Evolutionary conservation across 139 green algal species (phyloP), one percentile per base, ranked within the genome.

Genomic region (Spirogloea muscicola): DNA sequence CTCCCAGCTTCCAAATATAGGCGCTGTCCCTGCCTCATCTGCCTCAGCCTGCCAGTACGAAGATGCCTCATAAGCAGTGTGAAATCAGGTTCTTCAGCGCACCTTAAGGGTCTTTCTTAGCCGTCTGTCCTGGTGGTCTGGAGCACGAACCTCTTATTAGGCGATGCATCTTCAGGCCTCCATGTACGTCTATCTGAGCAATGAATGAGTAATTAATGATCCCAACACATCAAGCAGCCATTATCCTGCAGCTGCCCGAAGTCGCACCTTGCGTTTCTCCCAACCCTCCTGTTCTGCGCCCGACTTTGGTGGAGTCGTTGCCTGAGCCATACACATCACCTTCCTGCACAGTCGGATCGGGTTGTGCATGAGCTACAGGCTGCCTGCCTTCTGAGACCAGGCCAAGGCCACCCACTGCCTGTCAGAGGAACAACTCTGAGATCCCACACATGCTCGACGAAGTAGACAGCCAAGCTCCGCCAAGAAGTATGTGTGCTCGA

Each of bases 1-100:
- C 51, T 65, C 3, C 83, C 83, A 87, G 39, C 34, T n/a, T 9
- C 68, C 67, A 52, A 52, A 52, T 55, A n/a, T 34, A 29, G 58
- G 1, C 27, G 27, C 16, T 29, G 49, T 29, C 49, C 34, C 49
- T 29, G 49, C 49, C 18, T 13, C 49, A 27, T 60, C 49, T 29
- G 49, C 16, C 49, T 60, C 49, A 6, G 31, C 18, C 49, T 60
- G 27, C 49, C 27, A 27, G 27, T 60, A 37, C 49, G 31, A 29
- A 10, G 49, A 27, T 29, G 49, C 49, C 49, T 60, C 13, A 27
- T 60, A 27, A 27, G 49, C 49, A 16, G 49, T 29, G 27, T 60
- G 27, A 29, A 6, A 37, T 29, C 34, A 29, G 34, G 16, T 27
- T 10, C 16, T 21, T 58, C 48, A 58, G 48, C 25, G 48, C 48